Percentiles rank a stretch among this genome's conserved stretches.
These are phyloP conservation scores for Cydonia oblonga DNA, from an alignment of 331 rosid genomes.

Conservation along the genomic window DNA sequence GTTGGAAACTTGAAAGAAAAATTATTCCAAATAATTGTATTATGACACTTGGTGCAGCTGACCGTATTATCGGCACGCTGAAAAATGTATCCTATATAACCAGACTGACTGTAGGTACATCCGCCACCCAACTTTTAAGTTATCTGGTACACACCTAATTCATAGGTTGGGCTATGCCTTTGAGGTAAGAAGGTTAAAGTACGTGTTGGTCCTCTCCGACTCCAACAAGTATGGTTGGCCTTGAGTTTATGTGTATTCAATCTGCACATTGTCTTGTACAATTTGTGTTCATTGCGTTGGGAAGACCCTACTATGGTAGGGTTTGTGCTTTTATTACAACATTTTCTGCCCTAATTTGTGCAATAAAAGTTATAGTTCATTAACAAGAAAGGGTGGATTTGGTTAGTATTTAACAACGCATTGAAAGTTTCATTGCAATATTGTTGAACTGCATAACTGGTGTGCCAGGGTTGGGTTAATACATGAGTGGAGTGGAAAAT, in stretches of 20 bases:
- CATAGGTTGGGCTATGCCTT: background rate
- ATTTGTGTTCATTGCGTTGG: background rate
- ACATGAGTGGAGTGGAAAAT: background rate
- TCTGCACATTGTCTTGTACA: background rate
- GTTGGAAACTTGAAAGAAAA: too few species aligned
- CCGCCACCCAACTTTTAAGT: background rate
- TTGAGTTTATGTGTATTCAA: background rate
- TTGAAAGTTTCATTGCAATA: background rate
- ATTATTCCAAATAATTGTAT: too few species aligned
- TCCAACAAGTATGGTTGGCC: background rate
- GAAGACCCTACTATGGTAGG: background rate
- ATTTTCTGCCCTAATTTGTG: background rate
- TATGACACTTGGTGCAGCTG: too few species aligned
- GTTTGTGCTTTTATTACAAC: background rate
- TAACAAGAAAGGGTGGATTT: too few species aligned
- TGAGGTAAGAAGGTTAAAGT: background rate
- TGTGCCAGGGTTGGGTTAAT: background rate
- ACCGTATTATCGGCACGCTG: too few species aligned
- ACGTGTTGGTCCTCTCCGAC: background rate
- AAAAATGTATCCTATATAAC: too few species aligned
- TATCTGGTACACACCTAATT: background rate
- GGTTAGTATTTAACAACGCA: background rate
- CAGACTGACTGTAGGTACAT: background rate
- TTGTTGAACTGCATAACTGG: background rate
- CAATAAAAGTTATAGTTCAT: background rate